Evolutionary conservation across 2,329 filamentous ascomycete genomes (phyloP).

Genomic region (Scleromitrula shiraiana): DNA sequence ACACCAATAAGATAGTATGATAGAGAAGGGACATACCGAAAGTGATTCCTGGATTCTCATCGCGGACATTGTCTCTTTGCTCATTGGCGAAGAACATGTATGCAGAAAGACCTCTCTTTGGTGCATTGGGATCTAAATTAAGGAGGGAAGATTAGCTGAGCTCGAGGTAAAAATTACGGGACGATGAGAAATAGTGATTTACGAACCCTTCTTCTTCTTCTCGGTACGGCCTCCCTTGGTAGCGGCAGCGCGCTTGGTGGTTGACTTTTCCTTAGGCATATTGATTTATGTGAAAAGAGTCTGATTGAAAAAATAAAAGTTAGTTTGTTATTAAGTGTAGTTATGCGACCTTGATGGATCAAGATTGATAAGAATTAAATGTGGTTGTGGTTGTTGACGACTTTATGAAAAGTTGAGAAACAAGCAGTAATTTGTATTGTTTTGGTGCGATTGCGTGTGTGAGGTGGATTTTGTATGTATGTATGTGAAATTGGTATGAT

Average conservation of each 20-base stretch:
- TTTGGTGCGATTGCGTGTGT: conserved; percentile 4
- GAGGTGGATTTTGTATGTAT: conserved; percentile 4
- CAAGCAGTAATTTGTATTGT: not conserved
- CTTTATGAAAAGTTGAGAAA: not conserved
- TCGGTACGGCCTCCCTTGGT: conserved; percentile 46
- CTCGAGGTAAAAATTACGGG: conserved; percentile 2
- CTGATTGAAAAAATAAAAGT: conserved; percentile 18
- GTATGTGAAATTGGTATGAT: conserved; percentile 9
- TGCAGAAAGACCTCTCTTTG: conserved; percentile 97
- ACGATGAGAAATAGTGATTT: not conserved
- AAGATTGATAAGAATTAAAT: conserved; percentile 7
- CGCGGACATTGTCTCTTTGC: conserved; percentile 94
- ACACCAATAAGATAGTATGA: not conserved
- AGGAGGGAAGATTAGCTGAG: not conserved
- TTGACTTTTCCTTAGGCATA: conserved; percentile 63
- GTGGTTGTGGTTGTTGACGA: conserved; percentile 11
- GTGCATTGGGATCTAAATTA: conserved; percentile 80
- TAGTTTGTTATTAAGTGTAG: conserved; percentile 9
- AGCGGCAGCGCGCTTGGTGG: conserved; percentile 53
- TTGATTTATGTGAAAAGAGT: conserved; percentile 26
- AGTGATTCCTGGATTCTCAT: conserved; percentile 95
- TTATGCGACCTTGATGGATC: conserved; percentile 12
- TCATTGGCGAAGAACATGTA: conserved; percentile 99
- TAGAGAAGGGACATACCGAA: conserved; percentile 64
- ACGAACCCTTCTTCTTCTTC: conserved; percentile 69